A percentile compares a stretch with the other conserved stretches of the same genome.
Evolutionary conservation across 73 alveolate genomes (phyloP).

Genomic region (Uronychia setigera): DNA sequence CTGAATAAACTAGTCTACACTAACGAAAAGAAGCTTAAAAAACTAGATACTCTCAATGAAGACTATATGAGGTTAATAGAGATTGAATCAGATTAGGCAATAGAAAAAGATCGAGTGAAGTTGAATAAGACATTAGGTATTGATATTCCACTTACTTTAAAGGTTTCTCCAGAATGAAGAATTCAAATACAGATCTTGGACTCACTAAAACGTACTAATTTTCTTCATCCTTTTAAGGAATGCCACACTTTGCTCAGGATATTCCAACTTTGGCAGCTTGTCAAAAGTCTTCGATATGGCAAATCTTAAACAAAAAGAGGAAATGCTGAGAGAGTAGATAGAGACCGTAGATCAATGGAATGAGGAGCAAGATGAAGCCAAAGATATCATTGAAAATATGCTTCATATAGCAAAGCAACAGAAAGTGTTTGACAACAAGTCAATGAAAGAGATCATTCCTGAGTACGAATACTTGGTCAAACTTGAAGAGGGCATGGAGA

Average conservation of each 20-base stretch:
- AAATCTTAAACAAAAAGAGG: neutral
- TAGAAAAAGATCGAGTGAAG: neutral
- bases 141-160: neutral
- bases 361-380: neutral
- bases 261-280: neutral
- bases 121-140: neutral
- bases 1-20: neutral
- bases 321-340: neutral
- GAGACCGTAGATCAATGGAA: neutral
- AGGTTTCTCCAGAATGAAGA: neutral
- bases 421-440: neutral
- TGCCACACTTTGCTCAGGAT: neutral
- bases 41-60: neutral
- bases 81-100: neutral
- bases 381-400: neutral
- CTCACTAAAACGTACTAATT: neutral
- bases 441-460: neutral
- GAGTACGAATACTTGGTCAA: neutral
- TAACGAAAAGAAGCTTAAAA: neutral
- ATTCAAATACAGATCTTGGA: neutral
- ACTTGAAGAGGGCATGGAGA: neutral
- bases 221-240: neutral
- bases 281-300: neutral
- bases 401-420: neutral
- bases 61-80: neutral